Evolutionary conservation across 768 basidiomycete species (phyloP), one percentile per base, ranked within the genome.

Genomic region (Kwoniella dendrophila): DNA sequence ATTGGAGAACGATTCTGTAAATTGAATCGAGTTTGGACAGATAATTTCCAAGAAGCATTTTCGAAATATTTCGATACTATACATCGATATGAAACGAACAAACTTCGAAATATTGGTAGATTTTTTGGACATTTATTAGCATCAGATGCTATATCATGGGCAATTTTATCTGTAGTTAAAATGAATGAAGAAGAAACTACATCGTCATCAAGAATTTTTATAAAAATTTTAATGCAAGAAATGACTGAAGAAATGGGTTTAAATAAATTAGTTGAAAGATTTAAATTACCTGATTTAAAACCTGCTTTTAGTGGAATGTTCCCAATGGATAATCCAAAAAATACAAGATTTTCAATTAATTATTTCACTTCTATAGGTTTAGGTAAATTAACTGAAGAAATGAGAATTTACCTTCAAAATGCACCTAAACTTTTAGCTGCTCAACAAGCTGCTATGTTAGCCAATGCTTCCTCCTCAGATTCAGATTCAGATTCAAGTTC

Each of bases 111-210:
- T 77, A 96, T 99, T 65, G 90, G 91, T 10, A 87, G 93, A 43
- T 92, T 99, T 83, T 97, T 99, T 70, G 96, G 96, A 1, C 93
- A 96, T 75, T 82, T 98, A 26, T 64, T 97, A 62, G 85, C 89
- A 6, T 87, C 85, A 20, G 96, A 99, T 77, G 84, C 90, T 0
- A 83, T 98, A 55, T 90, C 90, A 1, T 98, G 96, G 96, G 82
- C 86, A 20, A 87, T 87, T 0, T 82, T 99, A 52, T 87, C 87
- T 68, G 86, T 85, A 45, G 84, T 99, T 73, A 92, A 88, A 78
- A 87, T 99, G 81, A 98, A 92, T 71, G 96, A 99, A 78, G 96
- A 98, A 50, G 94, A 97, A 58, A 99, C 96, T 24, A 98, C 96
- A 0, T 90, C 89, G 20, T 92, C 90, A 68, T 88, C 88, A 65